Conservation (phyloP, 768 basidiomycete species). For the Udeniomyces megalosporus region DNA sequence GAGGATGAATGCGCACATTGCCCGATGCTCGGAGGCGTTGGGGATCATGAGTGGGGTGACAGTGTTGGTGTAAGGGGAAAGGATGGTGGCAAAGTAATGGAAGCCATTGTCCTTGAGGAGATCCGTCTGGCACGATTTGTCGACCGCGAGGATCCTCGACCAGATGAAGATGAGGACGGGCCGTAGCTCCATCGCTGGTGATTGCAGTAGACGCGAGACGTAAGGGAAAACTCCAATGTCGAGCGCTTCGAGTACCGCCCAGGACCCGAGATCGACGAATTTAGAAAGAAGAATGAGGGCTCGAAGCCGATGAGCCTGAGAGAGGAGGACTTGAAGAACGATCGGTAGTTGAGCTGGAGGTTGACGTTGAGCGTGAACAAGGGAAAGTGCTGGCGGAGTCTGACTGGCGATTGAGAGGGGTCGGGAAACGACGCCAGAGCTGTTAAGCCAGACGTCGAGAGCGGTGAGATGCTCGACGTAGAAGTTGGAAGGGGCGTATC, state of each 20-base stretch:
- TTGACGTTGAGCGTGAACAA: conserved; percentile 25
- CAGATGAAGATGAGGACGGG: conserved; percentile 98
- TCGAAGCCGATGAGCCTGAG: conserved; percentile 84
- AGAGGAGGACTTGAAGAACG: conserved; percentile 88
- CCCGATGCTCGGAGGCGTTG: conserved; percentile 85
- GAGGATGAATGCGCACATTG: conserved; percentile 97
- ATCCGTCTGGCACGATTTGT: conserved; percentile 77
- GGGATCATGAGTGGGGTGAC: conserved; percentile 44
- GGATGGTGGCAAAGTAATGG: conserved; percentile 34
- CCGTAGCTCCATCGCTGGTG: conserved; percentile 83
- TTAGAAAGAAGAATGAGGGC: conserved; percentile 90
- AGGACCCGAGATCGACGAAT: conserved; percentile 94
- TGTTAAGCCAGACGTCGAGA: conserved; percentile 95
- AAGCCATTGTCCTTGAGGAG: conserved; percentile 52
- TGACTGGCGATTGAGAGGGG: neutral
- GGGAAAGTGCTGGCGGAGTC: neutral
- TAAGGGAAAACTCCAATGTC: conserved; percentile 98
- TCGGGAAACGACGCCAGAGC: conserved; percentile 40
- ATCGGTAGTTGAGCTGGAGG: conserved; percentile 96
- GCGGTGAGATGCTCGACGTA: conserved; percentile 93
- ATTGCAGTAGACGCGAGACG: conserved; percentile 87
- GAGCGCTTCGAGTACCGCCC: conserved; percentile 92
- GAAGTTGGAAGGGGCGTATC: conserved; percentile 72
- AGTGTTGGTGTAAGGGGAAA: conserved; percentile 37
- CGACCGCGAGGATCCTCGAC: conserved; percentile 95